Conservation (phyloP, 2,329 filamentous ascomycete genomes). For the Fusarium sp. region DNA sequence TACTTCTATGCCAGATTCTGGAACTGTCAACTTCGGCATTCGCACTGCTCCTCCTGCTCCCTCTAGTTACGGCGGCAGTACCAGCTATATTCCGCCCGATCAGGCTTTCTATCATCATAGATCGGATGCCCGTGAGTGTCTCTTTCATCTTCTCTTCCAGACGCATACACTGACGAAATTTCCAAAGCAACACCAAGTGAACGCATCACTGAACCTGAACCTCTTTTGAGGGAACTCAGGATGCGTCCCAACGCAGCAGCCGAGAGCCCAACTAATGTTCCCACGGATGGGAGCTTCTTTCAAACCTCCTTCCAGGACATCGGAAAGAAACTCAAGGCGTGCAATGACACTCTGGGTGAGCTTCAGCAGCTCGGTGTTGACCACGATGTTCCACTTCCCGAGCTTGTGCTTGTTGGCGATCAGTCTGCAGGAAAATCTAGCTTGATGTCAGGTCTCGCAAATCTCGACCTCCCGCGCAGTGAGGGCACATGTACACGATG, state of each 20-base stretch:
- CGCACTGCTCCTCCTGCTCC: constrained; percentile 21
- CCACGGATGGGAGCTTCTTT: constrained; percentile 51
- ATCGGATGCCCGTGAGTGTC: constrained; percentile 53
- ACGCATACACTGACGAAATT: constrained; percentile 11
- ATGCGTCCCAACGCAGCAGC: constrained; percentile 38
- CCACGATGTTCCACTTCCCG: constrained; percentile 75
- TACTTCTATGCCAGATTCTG: constrained; percentile 21
- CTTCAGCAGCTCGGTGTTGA: constrained; percentile 79
- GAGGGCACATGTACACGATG: constrained; percentile 82
- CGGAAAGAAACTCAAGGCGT: constrained; percentile 69
- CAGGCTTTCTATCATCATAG: constrained; percentile 44
- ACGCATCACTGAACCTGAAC: constrained; percentile 48
- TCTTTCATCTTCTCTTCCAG: not conserved
- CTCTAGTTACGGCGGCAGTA: constrained; percentile 34
- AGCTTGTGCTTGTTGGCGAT: constrained; percentile 85
- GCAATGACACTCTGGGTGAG: constrained; percentile 72
- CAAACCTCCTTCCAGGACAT: constrained; percentile 62
- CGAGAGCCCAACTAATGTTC: constrained; percentile 42
- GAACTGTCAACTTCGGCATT: constrained; percentile 10
- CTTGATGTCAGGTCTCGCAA: constrained; percentile 70
- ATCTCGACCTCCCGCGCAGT: constrained; percentile 76
- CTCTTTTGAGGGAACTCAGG: constrained; percentile 52
- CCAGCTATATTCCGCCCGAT: constrained; percentile 19
- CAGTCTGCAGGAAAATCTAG: constrained; percentile 86
- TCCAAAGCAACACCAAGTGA: constrained; percentile 52